These are phyloP conservation scores for Taphrina flavorubra DNA, from an alignment of 1,139 yeast species.

Conservation along the genomic window DNA sequence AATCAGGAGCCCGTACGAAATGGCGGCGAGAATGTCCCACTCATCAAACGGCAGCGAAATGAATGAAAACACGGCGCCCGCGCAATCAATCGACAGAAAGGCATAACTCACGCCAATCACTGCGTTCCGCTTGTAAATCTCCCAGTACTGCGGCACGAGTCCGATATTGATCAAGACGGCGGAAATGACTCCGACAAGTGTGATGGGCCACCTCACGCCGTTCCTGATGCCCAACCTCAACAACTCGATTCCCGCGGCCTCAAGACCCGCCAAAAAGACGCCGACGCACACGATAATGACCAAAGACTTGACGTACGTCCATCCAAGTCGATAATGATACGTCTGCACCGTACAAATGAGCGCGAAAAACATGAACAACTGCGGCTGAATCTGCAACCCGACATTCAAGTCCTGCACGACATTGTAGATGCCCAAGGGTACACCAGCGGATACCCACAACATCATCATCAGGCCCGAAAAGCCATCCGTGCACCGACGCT, in stretches of 20 bases:
- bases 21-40: constrained; percentile 77
- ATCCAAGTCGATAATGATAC: constrained; percentile 60
- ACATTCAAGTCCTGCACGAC: constrained; percentile 72
- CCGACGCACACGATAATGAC: constrained; percentile 55
- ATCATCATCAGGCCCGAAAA: constrained; percentile 83
- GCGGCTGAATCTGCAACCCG: constrained; percentile 85
- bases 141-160: constrained; percentile 85
- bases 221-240: constrained; percentile 51
- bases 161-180: constrained; percentile 77
- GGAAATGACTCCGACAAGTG: constrained; percentile 79
- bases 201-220: constrained; percentile 73
- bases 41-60: constrained; percentile 56
- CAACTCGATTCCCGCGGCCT: constrained; percentile 74
- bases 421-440: constrained; percentile 84
- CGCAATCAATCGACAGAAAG: constrained; percentile 75
- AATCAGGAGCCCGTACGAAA: constrained; percentile 73
- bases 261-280: constrained; percentile 62
- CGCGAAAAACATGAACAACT: constrained; percentile 76
- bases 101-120: constrained; percentile 87
- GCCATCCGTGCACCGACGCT: constrained; percentile 80
- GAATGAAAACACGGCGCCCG: constrained; percentile 79
- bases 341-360: constrained; percentile 71
- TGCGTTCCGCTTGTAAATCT: constrained; percentile 74
- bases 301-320: constrained; percentile 52
- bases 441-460: constrained; percentile 80